These are phyloP conservation scores for Euclidium syriacum DNA, from an alignment of 345 rosid genomes.

Conservation along the genomic window DNA sequence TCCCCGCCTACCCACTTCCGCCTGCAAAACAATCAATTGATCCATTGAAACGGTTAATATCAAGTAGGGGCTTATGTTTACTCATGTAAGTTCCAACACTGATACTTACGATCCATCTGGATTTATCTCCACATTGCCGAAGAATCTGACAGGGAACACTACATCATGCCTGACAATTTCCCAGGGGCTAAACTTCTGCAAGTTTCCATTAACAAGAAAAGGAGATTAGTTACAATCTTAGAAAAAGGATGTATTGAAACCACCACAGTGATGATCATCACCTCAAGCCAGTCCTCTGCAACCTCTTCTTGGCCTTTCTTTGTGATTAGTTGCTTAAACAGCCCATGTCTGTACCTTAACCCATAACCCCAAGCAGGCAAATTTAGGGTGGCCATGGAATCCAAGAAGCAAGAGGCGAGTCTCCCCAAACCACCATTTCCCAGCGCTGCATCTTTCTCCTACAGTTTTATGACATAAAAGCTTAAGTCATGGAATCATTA, in stretches of 20 bases:
- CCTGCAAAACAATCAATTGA: conserved; percentile 38
- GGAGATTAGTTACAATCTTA: conserved; percentile 8
- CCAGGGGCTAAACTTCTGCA: conserved; percentile 99
- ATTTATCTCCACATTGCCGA: conserved; percentile 65
- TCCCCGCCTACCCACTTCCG: conserved; percentile 91
- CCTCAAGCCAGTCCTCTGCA: conserved; percentile 99
- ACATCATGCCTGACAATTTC: conserved; percentile 94
- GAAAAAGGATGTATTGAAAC: conserved; percentile 14
- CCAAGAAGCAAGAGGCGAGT: conserved; percentile 94
- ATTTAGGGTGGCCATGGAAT: conserved; percentile 93
- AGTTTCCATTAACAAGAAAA: conserved; percentile 28
- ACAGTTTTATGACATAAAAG: conserved; percentile 6
- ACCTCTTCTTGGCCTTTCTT: conserved; percentile 89
- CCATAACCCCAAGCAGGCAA: conserved; percentile 99
- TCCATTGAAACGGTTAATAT: conserved; percentile 5
- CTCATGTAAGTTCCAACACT: conserved; percentile 8
- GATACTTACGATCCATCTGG: conserved; percentile 83
- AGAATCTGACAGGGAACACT: conserved; percentile 81
- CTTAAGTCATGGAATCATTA: not conserved
- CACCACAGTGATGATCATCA: conserved; percentile 8
- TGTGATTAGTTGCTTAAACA: conserved; percentile 80
- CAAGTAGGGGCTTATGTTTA: not conserved
- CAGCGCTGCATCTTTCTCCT: conserved; percentile 99
- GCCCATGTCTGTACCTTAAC: conserved; percentile 86
- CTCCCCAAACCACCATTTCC: conserved; percentile 99